A percentile compares a stretch with the other conserved stretches of the same genome.
Evolutionary conservation across 106 monocot genomes (phyloP).

Genomic region (Dendrobium chrysotoxum): DNA sequence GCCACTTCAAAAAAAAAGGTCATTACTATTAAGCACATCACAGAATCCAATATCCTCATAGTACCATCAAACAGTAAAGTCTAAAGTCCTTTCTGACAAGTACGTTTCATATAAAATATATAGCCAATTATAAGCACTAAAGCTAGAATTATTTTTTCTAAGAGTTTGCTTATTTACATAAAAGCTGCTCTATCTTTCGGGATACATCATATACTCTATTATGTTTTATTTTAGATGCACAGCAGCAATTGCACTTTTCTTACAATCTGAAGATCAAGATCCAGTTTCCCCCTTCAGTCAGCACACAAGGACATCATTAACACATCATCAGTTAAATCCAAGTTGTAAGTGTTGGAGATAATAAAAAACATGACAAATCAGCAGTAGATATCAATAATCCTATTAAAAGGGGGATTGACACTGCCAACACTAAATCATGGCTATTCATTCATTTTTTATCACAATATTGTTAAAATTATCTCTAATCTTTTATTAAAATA

Average conservation of each 20-base stretch:
- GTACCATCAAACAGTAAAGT: not conserved
- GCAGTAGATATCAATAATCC: not conserved
- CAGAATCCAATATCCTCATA: not conserved
- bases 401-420: too few relatives aligned
- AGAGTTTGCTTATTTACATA: too few relatives aligned
- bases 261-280: not conserved
- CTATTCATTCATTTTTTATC: too few relatives aligned
- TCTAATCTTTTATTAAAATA: too few relatives aligned
- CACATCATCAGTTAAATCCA: not conserved
- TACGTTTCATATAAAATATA: not conserved
- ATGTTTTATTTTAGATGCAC: not conserved
- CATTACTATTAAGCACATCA: not conserved
- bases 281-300: not conserved
- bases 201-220: not conserved
- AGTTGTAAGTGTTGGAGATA: not conserved
- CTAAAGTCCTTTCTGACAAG: not conserved
- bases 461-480: too few relatives aligned
- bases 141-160: not conserved
- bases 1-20: not conserved
- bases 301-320: not conserved
- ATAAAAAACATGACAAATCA: not conserved
- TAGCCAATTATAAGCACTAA: not conserved
- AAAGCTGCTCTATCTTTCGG: not conserved
- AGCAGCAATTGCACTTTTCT: not conserved
- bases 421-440: too few relatives aligned